Evolutionary conservation across 2,329 filamentous ascomycete genomes (phyloP), one percentile per base, ranked within the genome.

Genomic region (Trichoderma hamatum): DNA sequence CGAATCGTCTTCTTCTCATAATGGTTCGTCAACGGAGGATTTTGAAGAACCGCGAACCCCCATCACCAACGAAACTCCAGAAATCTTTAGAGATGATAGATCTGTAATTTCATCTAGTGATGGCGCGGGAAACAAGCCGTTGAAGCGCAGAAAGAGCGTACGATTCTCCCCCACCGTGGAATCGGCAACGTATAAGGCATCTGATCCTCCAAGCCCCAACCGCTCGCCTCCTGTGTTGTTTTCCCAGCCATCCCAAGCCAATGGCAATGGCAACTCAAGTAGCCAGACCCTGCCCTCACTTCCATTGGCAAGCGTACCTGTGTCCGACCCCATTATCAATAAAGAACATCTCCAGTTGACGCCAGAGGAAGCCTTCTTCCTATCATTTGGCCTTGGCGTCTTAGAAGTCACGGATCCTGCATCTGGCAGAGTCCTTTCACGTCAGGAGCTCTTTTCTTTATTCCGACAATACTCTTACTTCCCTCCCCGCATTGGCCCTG

Each of bases 291-390:
- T 62, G 1, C 26, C 61, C 7, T 28, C 68, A n/a, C 51, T 55
- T 2, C 58, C 58, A 4, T 34, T 43, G 19, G 52, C 67, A 43
- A 59, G 59, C 9, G 36, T 59, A 2, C 36, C 36, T 9, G 58
- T 61, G 10, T 61, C 63, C n/a, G 30, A 34, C 26, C 62, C 70
- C n/a, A 74, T 86, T 3, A 74, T 79, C 62, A 84, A 88, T 72
- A 85, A 82, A 80, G 96, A 99, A 75, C 94, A 97, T 76, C 88
- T 97, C n/a, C 96, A 98, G 77, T 84, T 99, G 10, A 94, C 91
- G 3, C 86, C 91, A 0, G 94, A 97, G 78, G 96, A 99, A 80
- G 90, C 94, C 0, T 96, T 98, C 80, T 99, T 97, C 78, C 85
- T 99, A 11, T 85, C 84, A 5, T 98, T 96, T 76, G 91, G 86